phyloP scores from a whole-genome alignment of 768 basidiomycete species.

The Termitomyces sp. region DNA sequence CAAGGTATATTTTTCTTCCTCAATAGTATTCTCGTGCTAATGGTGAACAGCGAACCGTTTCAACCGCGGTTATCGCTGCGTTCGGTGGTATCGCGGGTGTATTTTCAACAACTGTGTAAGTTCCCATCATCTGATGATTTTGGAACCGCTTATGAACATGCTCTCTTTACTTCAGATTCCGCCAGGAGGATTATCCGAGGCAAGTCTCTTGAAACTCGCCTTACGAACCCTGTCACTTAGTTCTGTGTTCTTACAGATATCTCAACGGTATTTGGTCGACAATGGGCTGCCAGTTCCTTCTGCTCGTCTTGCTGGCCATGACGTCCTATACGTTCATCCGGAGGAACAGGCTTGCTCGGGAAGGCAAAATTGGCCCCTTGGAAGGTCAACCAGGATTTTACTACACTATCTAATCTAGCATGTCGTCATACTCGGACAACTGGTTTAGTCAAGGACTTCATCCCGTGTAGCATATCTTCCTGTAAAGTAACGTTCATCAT shows the following conservation, averaged over 20 bases:
- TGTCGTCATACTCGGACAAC: neutral
- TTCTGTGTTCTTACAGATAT: conserved; percentile 8
- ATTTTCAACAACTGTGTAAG: conserved; percentile 33
- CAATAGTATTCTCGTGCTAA: neutral
- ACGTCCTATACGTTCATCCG: conserved; percentile 27
- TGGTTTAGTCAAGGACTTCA: neutral
- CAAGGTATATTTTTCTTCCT: conserved; percentile 19
- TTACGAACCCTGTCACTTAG: neutral
- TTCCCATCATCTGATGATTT: neutral
- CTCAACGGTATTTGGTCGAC: conserved; percentile 33
- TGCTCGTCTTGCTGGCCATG: conserved; percentile 26
- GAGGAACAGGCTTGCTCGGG: conserved; percentile 29
- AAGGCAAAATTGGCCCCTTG: conserved; percentile 29
- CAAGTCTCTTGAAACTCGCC: conserved; percentile 4
- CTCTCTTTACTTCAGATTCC: conserved; percentile 15
- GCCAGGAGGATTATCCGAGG: conserved; percentile 32
- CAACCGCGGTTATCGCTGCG: conserved; percentile 32
- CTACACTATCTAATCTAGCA: conserved; percentile 30
- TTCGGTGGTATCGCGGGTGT: conserved; percentile 38
- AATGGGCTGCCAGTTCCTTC: conserved; percentile 31
- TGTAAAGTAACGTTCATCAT: neutral
- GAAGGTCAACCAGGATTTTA: conserved; percentile 39
- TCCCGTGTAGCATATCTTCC: neutral
- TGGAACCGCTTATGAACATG: neutral
- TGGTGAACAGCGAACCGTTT: conserved; percentile 30